These are phyloP conservation scores for Exserohilum rostratum DNA, from an alignment of 2,329 filamentous ascomycete species.

Conservation along the genomic window DNA sequence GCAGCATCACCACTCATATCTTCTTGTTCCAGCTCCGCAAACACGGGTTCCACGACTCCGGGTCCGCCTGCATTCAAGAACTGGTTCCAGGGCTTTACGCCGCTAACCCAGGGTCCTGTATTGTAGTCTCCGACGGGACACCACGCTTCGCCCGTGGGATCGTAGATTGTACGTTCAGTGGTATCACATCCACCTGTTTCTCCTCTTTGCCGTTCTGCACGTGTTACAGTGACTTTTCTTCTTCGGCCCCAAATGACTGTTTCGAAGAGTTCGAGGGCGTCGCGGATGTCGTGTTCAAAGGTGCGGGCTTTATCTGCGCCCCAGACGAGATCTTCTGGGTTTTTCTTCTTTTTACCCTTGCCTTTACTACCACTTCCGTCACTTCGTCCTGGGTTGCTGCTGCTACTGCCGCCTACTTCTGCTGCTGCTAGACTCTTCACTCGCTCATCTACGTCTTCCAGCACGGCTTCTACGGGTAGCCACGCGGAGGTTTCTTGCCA, in stretches of 20 bases:
- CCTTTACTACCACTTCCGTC: too few species aligned
- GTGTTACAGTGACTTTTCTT: background rate
- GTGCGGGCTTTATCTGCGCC: background rate
- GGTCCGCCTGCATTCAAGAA: slow-evolving; percentile 29
- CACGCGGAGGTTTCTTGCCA: slow-evolving; percentile 21
- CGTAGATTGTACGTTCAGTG: too few species aligned
- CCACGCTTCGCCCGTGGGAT: slow-evolving; percentile 4
- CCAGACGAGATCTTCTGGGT: background rate
- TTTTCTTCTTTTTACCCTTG: too few species aligned
- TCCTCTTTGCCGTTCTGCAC: background rate
- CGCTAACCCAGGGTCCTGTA: slow-evolving; percentile 25
- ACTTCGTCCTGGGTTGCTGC: too few species aligned
- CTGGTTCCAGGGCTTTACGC: slow-evolving; percentile 38
- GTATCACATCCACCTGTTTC: background rate
- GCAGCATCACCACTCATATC: background rate
- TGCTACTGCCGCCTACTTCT: too few species aligned
- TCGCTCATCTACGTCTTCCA: slow-evolving; percentile 2
- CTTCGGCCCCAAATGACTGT: slow-evolving; percentile 7
- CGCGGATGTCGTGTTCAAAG: slow-evolving; percentile 6
- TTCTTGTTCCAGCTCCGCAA: background rate
- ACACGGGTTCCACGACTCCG: slow-evolving; percentile 17
- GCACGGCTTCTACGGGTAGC: slow-evolving; percentile 1
- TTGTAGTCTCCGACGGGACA: slow-evolving; percentile 3
- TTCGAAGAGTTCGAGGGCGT: slow-evolving; percentile 6
- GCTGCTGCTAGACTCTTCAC: too few species aligned